Base-by-base conservation (phyloP, 1,284 basidiomycete species). In the Marasmius oreades region DNA sequence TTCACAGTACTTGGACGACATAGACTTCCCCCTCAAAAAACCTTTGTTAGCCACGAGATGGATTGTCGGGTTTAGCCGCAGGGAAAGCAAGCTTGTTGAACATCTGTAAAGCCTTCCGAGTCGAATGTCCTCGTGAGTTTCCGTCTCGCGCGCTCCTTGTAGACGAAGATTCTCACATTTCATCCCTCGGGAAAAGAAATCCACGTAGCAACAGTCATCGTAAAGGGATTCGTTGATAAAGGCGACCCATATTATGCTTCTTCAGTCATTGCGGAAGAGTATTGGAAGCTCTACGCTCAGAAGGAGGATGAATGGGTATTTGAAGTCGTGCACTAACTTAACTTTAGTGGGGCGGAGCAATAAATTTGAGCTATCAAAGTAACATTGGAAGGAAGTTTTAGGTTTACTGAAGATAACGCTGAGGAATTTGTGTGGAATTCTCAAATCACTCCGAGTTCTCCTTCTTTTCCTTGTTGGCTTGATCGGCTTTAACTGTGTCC, bases 241-340 rank as follows among this genome's bases (percentile, higher is more conserved):
- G 47, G 28, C 14, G 47, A 33, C 33, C 47, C 47, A 26, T 11
- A 31, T 18, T 20, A 31, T 33, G 14, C 24, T 12, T 50, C 47
- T 5, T 26, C 47, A n/a, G 47, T 16, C n/a, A 28, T 50, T 33
- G 47, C 47, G 28, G 18, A 50, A 26, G 47, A 50, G 2, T 50
- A 50, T 33, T 50, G 47, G 47, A 16, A 50, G 26, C 20, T 50
- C 26, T 50, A 50, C 16, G n/a, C 26, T n/a, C 47, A 50, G 26
- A 50, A 50, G 28, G 31, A 50, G 47, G 28, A 20, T 18, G 47
- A 50, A 7, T 50, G 47, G 47, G 31, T n/a, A 10, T 50, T 11
- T n/a, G 47, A 50, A 16, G 47, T 50, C n/a, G 16, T 33, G 11
- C 47, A 46, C n/a, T 46, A 16, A 42, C 7, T 20, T 37, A n/a